Base-by-base conservation (phyloP, 2,329 filamentous ascomycete species). In the Tolypocladium amazonense region DNA sequence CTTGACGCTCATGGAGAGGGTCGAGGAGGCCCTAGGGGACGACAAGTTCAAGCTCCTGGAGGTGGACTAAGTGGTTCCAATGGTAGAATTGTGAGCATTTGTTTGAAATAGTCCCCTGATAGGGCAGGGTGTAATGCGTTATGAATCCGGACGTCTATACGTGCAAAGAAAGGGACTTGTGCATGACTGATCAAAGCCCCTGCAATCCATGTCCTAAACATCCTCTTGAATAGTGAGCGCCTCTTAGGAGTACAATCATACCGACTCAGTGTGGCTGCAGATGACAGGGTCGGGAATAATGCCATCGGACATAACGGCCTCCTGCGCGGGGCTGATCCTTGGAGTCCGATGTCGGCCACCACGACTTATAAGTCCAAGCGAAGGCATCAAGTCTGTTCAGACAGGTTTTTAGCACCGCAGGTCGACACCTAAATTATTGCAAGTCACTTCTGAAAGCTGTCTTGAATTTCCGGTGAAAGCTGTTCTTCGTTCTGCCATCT, bases 1-100 rank as follows among this genome's bases (percentile, higher is more conserved):
- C 0, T 74, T 96, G 56, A 85, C 87, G 0, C 80, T 88, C 18
- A 96, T 96, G 91, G 81, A 87, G 73, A 81, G 82, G 59, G 80
- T 96, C 3, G 90, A 96, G 73, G 81, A 86, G 62, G 88, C 88
- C 0, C 73, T 96, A 27, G 88, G 79, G 0, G 75, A 81, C 11
- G 75, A 81, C 27, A 81, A 75, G 67, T 85, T 84, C 63, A 64
- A 76, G 62, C 69, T 81, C 12, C 68, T 86, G 56, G 77, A 80
- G 30, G 65, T 81, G 60, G 77, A 80, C 57, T 79, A 67, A 69
- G 56, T 18, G n/a, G 35, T n/a, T 18, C n/a, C 20, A 23, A 2
- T 8, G 50, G 30, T 11, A 37, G 11, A 7, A 11, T 23, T 6
- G 20, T 23, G 50, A 33, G 27, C 50, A 30, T 20, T n/a, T 35